Conservation (phyloP, 257 asterid species). For the Primulina eburnea region DNA sequence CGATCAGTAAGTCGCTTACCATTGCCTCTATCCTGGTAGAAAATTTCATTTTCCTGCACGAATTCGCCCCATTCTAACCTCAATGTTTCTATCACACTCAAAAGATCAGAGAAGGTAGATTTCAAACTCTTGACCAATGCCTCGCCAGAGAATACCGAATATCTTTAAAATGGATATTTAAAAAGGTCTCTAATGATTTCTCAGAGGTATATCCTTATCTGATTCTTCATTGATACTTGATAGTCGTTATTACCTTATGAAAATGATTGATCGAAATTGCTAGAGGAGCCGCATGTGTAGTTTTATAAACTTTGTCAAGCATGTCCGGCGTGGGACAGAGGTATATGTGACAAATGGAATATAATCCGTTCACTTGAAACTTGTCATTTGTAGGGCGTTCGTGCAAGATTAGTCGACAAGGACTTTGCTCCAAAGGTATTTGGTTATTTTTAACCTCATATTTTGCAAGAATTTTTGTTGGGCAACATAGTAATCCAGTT, state of each 20-base stretch:
- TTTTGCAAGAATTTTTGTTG: background rate
- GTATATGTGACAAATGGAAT: background rate
- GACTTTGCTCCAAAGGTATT: constrained; percentile 94
- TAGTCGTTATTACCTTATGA: background rate
- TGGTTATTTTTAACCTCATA: background rate
- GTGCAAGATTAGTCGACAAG: constrained; percentile 89
- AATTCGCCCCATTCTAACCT: background rate
- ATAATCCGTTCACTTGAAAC: background rate
- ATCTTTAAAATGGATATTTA: constrained; percentile 69
- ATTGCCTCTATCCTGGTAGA: constrained; percentile 11
- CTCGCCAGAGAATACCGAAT: constrained; percentile 76
- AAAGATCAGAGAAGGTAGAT: constrained; percentile 92
- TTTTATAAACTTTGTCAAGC: background rate
- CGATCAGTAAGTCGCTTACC: constrained; percentile 64
- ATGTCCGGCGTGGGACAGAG: background rate
- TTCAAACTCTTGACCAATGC: constrained; percentile 88
- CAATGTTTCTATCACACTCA: constrained; percentile 23
- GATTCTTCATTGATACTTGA: background rate
- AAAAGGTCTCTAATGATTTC: constrained; percentile 58
- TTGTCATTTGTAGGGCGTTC: constrained; percentile 63
- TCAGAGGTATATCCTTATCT: constrained; percentile 53
- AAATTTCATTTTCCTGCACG: constrained; percentile 1
- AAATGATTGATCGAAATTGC: background rate
- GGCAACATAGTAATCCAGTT: background rate
- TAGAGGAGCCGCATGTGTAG: background rate